These are phyloP conservation scores for Arctostaphylos glauca DNA, from an alignment of 148 eudicot species.

Conservation along the genomic window DNA sequence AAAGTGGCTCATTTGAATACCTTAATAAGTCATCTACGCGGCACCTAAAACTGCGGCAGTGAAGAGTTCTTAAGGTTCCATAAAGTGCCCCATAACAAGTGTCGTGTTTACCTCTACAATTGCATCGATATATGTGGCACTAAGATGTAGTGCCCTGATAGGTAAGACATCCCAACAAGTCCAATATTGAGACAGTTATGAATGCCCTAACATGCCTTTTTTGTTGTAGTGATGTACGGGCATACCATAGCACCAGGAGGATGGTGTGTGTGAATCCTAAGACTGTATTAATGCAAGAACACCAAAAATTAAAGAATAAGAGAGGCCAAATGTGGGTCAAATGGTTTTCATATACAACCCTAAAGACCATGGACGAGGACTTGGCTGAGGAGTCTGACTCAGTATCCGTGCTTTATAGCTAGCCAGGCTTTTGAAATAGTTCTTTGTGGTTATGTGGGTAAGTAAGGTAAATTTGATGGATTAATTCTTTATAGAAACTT, in stretches of 20 bases:
- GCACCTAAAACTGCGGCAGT: too few relatives aligned
- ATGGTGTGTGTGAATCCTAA: constrained; percentile 78
- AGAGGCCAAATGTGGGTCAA: constrained; percentile 84
- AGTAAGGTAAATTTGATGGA: background rate
- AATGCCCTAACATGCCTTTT: background rate
- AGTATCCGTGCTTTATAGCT: constrained; percentile 14
- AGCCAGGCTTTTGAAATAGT: constrained; percentile 39
- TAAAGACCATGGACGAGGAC: constrained; percentile 95
- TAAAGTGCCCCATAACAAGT: too few relatives aligned
- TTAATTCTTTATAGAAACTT: constrained; percentile 39
- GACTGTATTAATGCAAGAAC: constrained; percentile 71
- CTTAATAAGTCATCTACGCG: too few relatives aligned
- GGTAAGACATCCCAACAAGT: too few relatives aligned
- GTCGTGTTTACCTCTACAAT: too few relatives aligned
- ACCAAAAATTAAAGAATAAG: constrained; percentile 56
- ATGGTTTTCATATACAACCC: constrained; percentile 57
- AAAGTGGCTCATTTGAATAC: too few relatives aligned
- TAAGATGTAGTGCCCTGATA: too few relatives aligned
- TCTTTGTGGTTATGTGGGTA: constrained; percentile 20
- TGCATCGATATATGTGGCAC: too few relatives aligned
- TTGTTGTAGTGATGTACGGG: constrained; percentile 52
- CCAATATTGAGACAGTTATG: constrained; percentile 19
- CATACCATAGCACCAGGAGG: constrained; percentile 77
- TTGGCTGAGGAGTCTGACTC: constrained; percentile 79
- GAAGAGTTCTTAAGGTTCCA: too few relatives aligned